Conservation (phyloP, 2,329 filamentous ascomycete species). For the Colletotrichum tamarilloi region DNA sequence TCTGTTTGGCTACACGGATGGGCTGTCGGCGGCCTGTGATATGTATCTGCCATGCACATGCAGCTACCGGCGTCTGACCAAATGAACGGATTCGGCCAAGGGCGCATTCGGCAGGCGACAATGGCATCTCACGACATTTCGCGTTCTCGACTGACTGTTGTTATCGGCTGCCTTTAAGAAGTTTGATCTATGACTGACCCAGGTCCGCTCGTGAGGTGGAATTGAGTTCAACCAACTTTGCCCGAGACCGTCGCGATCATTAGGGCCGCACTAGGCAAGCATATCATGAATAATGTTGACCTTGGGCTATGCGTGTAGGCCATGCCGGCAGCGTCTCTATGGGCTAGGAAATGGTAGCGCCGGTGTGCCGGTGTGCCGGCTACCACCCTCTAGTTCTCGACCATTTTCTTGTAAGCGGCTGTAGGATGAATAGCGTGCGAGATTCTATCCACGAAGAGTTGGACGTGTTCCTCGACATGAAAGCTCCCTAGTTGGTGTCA, state of each 20-base stretch:
- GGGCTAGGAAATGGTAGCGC: not conserved
- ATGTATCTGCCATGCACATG: slow-evolving; percentile 13
- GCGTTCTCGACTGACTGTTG: not conserved
- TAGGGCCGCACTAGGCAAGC: not conserved
- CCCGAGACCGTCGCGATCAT: slow-evolving; percentile 9
- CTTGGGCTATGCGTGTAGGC: not conserved
- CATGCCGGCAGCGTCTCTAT: not conserved
- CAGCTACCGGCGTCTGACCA: slow-evolving; percentile 29
- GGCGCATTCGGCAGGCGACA: not conserved
- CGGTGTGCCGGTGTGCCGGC: not conserved
- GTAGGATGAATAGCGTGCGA: not conserved
- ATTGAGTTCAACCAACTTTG: slow-evolving; percentile 16
- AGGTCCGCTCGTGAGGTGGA: not conserved
- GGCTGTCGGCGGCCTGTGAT: not conserved
- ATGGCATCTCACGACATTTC: not conserved
- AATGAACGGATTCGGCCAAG: not conserved
- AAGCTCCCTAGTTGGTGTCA: not conserved
- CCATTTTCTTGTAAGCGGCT: not conserved
- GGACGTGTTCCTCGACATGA: not conserved
- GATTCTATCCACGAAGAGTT: not conserved
- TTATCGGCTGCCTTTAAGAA: not conserved
- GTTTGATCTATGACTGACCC: not conserved
- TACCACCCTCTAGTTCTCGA: not conserved
- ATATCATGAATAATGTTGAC: slow-evolving; percentile 3
- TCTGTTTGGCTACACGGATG: not conserved